Base-by-base conservation (phyloP, 495 filamentous ascomycete species). In the Daldinia grandis region DNA sequence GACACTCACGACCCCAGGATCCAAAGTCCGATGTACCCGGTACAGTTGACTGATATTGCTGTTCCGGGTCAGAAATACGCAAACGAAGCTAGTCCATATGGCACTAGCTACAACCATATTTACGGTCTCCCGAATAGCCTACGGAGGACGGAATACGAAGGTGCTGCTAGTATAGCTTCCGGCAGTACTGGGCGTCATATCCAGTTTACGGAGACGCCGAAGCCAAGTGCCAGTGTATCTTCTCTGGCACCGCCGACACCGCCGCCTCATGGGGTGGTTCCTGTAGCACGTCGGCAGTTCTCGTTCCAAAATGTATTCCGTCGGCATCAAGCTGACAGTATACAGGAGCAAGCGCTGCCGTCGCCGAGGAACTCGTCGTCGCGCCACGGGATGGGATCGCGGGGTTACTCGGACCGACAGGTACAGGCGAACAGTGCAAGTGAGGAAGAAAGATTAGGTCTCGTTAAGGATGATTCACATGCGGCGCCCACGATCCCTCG, bases 371-470 rank as follows among this genome's bases (percentile, higher is more conserved):
- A 56, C n/a, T 76, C 64, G 59, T 68, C 67, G 21, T 78, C 54
- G 58, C 77, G 81, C 38, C 78, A 80, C 30, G 81, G 84, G 1
- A 65, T 85, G n/a, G 76, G 79, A 71, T 86, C 76, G 19, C 87
- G 75, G 68, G 87, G 78, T 66, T 85, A 78, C 75, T 81, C 75
- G 74, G 79, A 58, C 15, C 83, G 84, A 38, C 77, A 72, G 66
- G 78, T 74, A 21, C 71, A 57, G 74, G 80, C 66, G 51, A 86
- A 85, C 66, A 80, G 79, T 53, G 87, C 87, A 6, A 97, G 94
- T 0, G 95, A 98, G 73, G 95, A 99, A 78, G 95, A 99, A 73
- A 84, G 87, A 35, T 76, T 97, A 19, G 95, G 95, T 0, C 86
- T 99, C 1, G 95, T 98, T 5, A 89, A 90, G 73, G 93, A 93